phyloP scores from a whole-genome alignment of 352 stramenopile genomes.

The Pythium phragmitis region DNA sequence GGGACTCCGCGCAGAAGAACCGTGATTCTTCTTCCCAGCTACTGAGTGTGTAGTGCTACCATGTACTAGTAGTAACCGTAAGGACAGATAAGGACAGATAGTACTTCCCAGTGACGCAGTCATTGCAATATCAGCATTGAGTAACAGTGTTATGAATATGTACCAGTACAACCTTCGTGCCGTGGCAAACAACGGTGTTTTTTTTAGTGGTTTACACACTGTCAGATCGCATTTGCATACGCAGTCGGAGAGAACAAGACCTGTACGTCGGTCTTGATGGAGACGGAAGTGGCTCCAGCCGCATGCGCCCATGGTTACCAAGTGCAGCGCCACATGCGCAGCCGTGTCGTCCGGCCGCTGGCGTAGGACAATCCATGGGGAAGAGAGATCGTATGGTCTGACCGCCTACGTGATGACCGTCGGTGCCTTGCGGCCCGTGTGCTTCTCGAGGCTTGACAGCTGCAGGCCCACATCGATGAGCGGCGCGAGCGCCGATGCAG shows the following conservation, averaged over 20 bases:
- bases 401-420: constrained; percentile 97
- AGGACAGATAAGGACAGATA: no score
- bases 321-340: not conserved
- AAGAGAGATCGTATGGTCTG: not conserved
- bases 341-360: not conserved
- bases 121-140: no score
- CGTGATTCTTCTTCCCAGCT: constrained; percentile 1
- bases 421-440: constrained; percentile 92
- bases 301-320: not conserved
- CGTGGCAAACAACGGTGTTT: not conserved
- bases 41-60: not conserved
- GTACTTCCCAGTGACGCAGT: no score
- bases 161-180: no score
- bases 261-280: not conserved
- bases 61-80: not conserved
- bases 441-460: constrained; percentile 91
- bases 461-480: constrained; percentile 92
- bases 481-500: constrained; percentile 75
- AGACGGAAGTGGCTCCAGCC: not conserved
- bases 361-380: not conserved
- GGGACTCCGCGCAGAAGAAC: constrained; percentile 8
- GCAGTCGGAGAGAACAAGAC: constrained; percentile 9
- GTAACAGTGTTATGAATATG: no score
- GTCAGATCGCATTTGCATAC: constrained; percentile 19
- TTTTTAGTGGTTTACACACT: constrained; percentile 13